These are phyloP conservation scores for Beauveria asiatica DNA, from an alignment of 2,329 filamentous ascomycete species.

Conservation along the genomic window DNA sequence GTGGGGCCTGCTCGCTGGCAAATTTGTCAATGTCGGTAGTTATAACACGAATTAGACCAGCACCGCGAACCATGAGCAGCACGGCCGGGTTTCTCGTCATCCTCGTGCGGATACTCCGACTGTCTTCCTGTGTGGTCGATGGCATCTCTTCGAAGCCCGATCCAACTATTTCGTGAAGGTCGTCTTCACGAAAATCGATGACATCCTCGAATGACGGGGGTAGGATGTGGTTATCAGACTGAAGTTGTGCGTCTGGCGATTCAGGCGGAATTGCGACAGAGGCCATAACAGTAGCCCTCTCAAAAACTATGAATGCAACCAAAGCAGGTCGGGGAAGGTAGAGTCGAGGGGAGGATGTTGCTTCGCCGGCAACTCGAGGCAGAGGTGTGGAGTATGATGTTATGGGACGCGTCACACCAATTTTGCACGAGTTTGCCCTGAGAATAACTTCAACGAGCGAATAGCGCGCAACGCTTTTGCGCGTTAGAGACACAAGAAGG, in stretches of 20 bases:
- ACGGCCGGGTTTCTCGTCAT: conserved; percentile 52
- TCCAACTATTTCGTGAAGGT: conserved; percentile 54
- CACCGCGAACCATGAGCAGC: conserved; percentile 55
- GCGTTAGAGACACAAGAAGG: conserved; percentile 50
- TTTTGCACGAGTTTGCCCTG: conserved; percentile 39
- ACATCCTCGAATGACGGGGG: conserved; percentile 75
- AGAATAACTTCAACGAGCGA: conserved; percentile 66
- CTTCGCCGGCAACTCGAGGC: conserved; percentile 27
- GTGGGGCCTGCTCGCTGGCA: conserved; percentile 46
- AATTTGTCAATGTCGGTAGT: conserved; percentile 53
- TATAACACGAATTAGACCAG: conserved; percentile 51
- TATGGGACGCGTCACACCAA: conserved; percentile 62
- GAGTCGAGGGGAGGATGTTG: conserved; percentile 49
- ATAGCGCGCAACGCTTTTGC: conserved; percentile 51
- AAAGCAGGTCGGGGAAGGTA: conserved; percentile 71
- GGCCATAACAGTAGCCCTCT: conserved; percentile 66
- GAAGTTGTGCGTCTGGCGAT: conserved; percentile 68
- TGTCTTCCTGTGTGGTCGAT: conserved; percentile 34
- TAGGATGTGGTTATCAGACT: conserved; percentile 54
- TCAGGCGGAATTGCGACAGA: conserved; percentile 62
- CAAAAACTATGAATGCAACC: conserved; percentile 75
- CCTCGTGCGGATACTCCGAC: conserved; percentile 42
- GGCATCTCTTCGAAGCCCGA: conserved; percentile 54
- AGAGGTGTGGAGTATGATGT: conserved; percentile 52
- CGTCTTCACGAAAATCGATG: conserved; percentile 64